These are phyloP conservation scores for Beauveria medogensis DNA, from an alignment of 2,329 filamentous ascomycete genomes.

Conservation along the genomic window DNA sequence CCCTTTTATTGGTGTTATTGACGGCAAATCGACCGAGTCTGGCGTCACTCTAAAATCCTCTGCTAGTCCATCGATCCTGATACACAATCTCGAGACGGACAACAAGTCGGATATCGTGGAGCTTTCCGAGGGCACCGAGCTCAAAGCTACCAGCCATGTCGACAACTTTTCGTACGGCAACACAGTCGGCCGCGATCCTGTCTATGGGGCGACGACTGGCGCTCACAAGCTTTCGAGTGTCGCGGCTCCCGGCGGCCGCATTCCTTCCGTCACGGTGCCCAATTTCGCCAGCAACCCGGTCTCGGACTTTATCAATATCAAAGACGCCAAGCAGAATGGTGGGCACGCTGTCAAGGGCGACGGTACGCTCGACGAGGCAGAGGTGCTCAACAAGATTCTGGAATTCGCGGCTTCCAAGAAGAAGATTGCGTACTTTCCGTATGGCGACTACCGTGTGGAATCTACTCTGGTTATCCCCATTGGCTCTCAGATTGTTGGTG, in stretches of 20 bases:
- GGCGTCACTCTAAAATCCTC: constrained; percentile 31
- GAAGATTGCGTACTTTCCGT: constrained; percentile 23
- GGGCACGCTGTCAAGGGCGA: constrained; percentile 28
- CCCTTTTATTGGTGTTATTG: constrained; percentile 34
- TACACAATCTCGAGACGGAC: constrained; percentile 36
- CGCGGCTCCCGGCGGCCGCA: constrained; percentile 29
- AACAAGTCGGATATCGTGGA: constrained; percentile 28
- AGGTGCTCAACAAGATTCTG: constrained; percentile 29
- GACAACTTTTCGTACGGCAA: constrained; percentile 34
- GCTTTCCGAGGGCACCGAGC: constrained; percentile 22
- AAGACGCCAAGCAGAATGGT: constrained; percentile 27
- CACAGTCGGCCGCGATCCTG: constrained; percentile 30
- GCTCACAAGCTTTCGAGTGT: constrained; percentile 24
- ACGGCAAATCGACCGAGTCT: constrained; percentile 32
- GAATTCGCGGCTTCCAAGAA: constrained; percentile 24
- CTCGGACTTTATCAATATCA: constrained; percentile 25
- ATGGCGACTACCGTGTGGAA: constrained; percentile 21
- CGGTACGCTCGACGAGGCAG: constrained; percentile 29
- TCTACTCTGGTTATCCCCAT: constrained; percentile 20
- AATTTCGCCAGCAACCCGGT: constrained; percentile 28
- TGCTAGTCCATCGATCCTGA: constrained; percentile 31
- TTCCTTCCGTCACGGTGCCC: constrained; percentile 28
- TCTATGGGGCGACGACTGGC: constrained; percentile 27
- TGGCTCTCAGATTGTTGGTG: constrained; percentile 45
- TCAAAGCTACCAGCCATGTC: constrained; percentile 24